Percentiles rank a stretch among this genome's conserved stretches.
These are phyloP conservation scores for Hyphopichia khmerensis DNA, from an alignment of 1,139 yeast species.

Conservation along the genomic window DNA sequence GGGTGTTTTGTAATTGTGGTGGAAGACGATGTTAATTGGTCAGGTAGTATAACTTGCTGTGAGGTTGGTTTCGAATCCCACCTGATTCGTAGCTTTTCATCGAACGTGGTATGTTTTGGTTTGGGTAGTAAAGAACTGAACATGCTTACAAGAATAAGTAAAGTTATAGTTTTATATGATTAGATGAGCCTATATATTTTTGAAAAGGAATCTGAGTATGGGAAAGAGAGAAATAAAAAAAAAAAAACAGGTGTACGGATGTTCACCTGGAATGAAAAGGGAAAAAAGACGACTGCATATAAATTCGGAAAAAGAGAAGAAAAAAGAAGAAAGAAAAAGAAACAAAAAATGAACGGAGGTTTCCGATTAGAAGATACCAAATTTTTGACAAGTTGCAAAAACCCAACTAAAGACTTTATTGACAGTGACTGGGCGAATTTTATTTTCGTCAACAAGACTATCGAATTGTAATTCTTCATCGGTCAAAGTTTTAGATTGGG, in stretches of 20 bases:
- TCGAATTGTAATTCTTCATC: slow-evolving; percentile 24
- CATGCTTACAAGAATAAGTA: slow-evolving; percentile 15
- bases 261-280: too few relatives aligned
- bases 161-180: too few relatives aligned
- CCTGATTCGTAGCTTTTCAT: slow-evolving; percentile 1
- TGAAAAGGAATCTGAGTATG: too few relatives aligned
- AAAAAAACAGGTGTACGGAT: not conserved
- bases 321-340: not conserved
- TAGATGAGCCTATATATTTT: not conserved
- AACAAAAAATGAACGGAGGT: not conserved
- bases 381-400: slow-evolving; percentile 30
- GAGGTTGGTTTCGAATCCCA: not conserved
- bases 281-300: too few relatives aligned
- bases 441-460: slow-evolving; percentile 25
- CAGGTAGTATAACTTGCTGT: not conserved
- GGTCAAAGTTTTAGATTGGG: slow-evolving; percentile 15
- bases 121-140: slow-evolving; percentile 33
- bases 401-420: slow-evolving; percentile 19
- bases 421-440: slow-evolving; percentile 12
- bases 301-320: too few relatives aligned
- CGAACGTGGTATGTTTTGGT: slow-evolving; percentile 25
- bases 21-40: not conserved
- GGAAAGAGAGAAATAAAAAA: too few relatives aligned
- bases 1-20: not conserved
- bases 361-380: slow-evolving; percentile 32